Evolutionary conservation across 1,284 basidiomycete genomes (phyloP).

Genomic region (Ceratobasidium sp.): DNA sequence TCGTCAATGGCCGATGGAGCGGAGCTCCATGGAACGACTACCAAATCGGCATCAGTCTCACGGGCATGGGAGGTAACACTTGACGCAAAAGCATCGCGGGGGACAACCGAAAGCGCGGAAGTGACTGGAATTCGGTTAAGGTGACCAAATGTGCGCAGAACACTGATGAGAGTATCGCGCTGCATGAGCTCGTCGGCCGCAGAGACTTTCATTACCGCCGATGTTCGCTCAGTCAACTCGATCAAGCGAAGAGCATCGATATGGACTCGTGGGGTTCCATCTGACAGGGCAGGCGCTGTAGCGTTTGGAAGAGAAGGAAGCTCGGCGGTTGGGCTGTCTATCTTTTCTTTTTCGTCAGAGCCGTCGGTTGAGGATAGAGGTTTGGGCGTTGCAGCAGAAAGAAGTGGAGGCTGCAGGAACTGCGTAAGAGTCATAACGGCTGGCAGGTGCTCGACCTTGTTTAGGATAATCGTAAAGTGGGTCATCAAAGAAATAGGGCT

Average conservation of each 20-base stretch:
- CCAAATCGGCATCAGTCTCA: conserved; percentile 69
- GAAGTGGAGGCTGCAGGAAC: conserved; percentile 60
- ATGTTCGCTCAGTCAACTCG: conserved; percentile 86
- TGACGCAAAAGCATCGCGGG: conserved; percentile 71
- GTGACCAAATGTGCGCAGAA: conserved; percentile 82
- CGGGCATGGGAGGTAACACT: conserved; percentile 72
- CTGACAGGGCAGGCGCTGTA: conserved; percentile 38
- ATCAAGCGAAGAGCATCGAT: conserved; percentile 85
- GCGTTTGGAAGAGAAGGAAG: conserved; percentile 9
- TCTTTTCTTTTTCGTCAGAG: conserved; percentile 35
- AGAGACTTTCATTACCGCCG: conserved; percentile 82
- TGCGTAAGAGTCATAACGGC: conserved; percentile 73
- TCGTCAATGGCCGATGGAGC: conserved; percentile 40
- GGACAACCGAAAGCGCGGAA: conserved; percentile 67
- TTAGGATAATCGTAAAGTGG: conserved; percentile 85
- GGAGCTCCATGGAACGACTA: conserved; percentile 79
- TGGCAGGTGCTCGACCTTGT: conserved; percentile 86
- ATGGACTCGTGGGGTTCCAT: conserved; percentile 31
- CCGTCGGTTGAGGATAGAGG: conserved; percentile 35
- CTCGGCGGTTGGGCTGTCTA: conserved; percentile 24
- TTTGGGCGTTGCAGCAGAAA: not conserved
- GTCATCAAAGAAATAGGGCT: conserved; percentile 51
- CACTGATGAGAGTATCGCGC: conserved; percentile 79
- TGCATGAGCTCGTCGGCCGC: conserved; percentile 69
- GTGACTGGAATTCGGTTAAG: conserved; percentile 74